phyloP scores from a whole-genome alignment of 225 moss, liverwort and hornwort species.

The Polytrichum formosum region DNA sequence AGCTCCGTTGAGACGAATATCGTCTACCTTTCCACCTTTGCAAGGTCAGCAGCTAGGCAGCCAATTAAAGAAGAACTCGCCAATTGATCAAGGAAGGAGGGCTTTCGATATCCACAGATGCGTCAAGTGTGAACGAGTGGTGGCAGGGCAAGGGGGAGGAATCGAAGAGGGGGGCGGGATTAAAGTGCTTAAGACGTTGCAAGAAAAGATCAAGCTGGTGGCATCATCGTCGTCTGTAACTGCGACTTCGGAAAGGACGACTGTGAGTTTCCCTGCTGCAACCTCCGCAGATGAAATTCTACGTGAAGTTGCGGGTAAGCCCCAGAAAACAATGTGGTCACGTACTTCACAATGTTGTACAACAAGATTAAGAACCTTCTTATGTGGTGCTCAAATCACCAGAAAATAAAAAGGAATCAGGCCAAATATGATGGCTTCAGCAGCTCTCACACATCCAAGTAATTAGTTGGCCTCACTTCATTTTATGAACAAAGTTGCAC shows the following conservation, averaged over 20 bases:
- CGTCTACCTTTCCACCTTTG: too few relatives aligned
- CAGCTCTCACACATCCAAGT: too few relatives aligned
- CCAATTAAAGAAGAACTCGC: neutral
- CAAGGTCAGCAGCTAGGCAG: too few relatives aligned
- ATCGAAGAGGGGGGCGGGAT: conserved; percentile 16
- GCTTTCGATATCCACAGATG: neutral
- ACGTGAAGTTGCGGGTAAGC: conserved; percentile 1
- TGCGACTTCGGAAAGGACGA: neutral
- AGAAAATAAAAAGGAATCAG: too few relatives aligned
- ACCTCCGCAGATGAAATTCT: too few relatives aligned
- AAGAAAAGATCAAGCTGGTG: conserved; percentile 14
- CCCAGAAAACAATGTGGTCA: neutral
- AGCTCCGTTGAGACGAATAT: neutral
- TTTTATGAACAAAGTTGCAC: too few relatives aligned
- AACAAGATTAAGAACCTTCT: neutral
- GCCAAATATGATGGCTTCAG: too few relatives aligned
- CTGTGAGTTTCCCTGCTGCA: neutral
- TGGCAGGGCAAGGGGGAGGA: conserved; percentile 3
- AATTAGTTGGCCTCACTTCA: conserved; percentile 3
- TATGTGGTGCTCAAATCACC: too few relatives aligned
- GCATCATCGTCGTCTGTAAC: conserved; percentile 9
- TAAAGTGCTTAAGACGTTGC: conserved; percentile 4
- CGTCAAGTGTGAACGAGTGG: neutral
- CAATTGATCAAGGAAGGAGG: neutral
- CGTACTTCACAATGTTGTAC: neutral